These are phyloP conservation scores for Salix purpurea DNA, from an alignment of 345 rosid genomes.

Conservation along the genomic window DNA sequence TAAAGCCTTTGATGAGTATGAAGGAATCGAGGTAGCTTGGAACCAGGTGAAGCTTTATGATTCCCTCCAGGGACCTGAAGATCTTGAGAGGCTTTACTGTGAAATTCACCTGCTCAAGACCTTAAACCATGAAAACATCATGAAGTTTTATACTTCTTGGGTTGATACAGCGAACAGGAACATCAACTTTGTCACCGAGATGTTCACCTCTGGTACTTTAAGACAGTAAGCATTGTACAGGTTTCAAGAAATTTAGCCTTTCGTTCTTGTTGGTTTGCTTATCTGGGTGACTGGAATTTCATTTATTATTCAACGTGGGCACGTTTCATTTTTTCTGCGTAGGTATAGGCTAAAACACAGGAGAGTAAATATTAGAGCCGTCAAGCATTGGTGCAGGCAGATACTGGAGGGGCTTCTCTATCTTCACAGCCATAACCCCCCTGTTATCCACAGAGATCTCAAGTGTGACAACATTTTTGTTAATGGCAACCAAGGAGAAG, in stretches of 20 bases:
- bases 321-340: constrained; percentile 7
- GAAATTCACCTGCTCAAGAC: constrained; percentile 97
- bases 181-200: constrained; percentile 89
- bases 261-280: constrained; percentile 2
- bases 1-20: constrained; percentile 90
- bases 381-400: constrained; percentile 97
- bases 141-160: constrained; percentile 96
- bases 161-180: constrained; percentile 74
- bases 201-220: constrained; percentile 95
- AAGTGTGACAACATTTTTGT: constrained; percentile 91
- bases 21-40: constrained; percentile 98
- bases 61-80: constrained; percentile 86
- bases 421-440: constrained; percentile 57
- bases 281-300: constrained; percentile 1
- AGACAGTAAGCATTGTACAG: constrained; percentile 63
- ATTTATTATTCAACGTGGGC: neutral
- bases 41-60: constrained; percentile 93
- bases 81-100: constrained; percentile 83
- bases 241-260: neutral
- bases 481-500: constrained; percentile 93
- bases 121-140: constrained; percentile 78
- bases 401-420: constrained; percentile 78
- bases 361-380: constrained; percentile 85
- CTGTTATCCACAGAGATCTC: constrained; percentile 91
- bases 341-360: constrained; percentile 86